Conservation (phyloP, 768 basidiomycete species). For the Auriscalpium vulgare region DNA sequence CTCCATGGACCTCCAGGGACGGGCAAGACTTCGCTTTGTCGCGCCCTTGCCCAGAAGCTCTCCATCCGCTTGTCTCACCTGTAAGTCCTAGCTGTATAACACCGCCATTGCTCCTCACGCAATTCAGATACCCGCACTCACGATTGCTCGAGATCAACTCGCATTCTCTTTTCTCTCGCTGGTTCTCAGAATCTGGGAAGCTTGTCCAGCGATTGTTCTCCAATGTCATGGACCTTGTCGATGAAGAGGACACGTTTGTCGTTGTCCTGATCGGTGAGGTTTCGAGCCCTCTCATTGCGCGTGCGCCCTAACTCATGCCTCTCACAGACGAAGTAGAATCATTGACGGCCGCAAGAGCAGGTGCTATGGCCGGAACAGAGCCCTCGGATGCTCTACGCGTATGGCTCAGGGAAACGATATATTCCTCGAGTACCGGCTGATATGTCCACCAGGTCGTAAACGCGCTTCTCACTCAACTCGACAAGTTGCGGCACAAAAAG, state of each 20-base stretch:
- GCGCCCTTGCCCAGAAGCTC: conserved; percentile 92
- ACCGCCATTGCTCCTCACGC: not conserved
- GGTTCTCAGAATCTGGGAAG: conserved; percentile 99
- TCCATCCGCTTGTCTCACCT: conserved; percentile 83
- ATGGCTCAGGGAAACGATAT: conserved; percentile 15
- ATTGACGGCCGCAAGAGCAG: conserved; percentile 87
- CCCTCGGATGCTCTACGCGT: conserved; percentile 91
- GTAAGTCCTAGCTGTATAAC: conserved; percentile 28
- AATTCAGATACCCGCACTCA: conserved; percentile 68
- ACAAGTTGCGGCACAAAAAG: conserved; percentile 87
- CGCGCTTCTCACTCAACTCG: conserved; percentile 91
- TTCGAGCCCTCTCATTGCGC: not conserved
- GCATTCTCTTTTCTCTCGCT: conserved; percentile 94
- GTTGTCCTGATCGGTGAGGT: conserved; percentile 82
- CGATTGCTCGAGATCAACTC: conserved; percentile 96
- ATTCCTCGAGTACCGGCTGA: no score
- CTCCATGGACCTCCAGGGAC: conserved; percentile 97
- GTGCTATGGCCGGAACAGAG: conserved; percentile 92
- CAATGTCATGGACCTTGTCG: conserved; percentile 83
- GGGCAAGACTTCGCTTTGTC: conserved; percentile 92
- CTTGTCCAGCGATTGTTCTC: conserved; percentile 90
- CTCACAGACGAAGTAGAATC: conserved; percentile 89
- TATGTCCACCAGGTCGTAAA: conserved; percentile 73
- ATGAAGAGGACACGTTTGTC: conserved; percentile 87
- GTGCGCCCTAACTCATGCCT: not conserved